A percentile compares a stretch with the other conserved stretches of the same genome.
These are phyloP conservation scores for Microthyrium microscopicum DNA, from an alignment of 2,329 filamentous ascomycete species.

Conservation along the genomic window DNA sequence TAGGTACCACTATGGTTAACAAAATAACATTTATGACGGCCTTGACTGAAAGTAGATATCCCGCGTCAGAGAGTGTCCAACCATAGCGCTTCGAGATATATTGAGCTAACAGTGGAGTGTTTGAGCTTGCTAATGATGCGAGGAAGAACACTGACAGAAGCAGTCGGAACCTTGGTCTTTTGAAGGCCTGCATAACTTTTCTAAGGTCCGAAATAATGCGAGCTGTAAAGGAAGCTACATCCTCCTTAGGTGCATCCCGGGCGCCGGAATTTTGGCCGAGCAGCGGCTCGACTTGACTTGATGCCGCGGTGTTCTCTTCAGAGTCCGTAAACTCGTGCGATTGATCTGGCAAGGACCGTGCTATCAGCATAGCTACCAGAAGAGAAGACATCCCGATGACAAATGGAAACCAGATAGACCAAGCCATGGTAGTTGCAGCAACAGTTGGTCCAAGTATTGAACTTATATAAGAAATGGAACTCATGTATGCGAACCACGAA, in stretches of 20 bases:
- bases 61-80: constrained; percentile 21
- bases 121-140: constrained; percentile 21
- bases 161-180: constrained; percentile 16
- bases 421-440: constrained; percentile 19
- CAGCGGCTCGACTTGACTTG: not conserved
- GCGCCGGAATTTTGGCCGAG: not conserved
- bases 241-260: too few species aligned
- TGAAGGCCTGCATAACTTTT: constrained; percentile 2
- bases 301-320: too few species aligned
- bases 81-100: constrained; percentile 23
- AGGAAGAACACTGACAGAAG: constrained; percentile 19
- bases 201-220: too few species aligned
- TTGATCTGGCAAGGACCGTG: constrained; percentile 8
- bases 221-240: not conserved
- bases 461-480: constrained; percentile 16
- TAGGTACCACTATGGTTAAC: constrained; percentile 18
- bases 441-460: constrained; percentile 18
- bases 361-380: constrained; percentile 14
- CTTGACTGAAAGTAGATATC: constrained; percentile 22
- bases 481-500: constrained; percentile 11
- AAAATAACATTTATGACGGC: constrained; percentile 20
- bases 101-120: constrained; percentile 21
- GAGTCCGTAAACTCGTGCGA: not conserved
- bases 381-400: constrained; percentile 18
- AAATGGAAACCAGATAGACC: constrained; percentile 20